A percentile compares a stretch with the other conserved stretches of the same genome.
phyloP scores from a whole-genome alignment of 2,329 filamentous ascomycete species.

The Polytolypa hystricis region DNA sequence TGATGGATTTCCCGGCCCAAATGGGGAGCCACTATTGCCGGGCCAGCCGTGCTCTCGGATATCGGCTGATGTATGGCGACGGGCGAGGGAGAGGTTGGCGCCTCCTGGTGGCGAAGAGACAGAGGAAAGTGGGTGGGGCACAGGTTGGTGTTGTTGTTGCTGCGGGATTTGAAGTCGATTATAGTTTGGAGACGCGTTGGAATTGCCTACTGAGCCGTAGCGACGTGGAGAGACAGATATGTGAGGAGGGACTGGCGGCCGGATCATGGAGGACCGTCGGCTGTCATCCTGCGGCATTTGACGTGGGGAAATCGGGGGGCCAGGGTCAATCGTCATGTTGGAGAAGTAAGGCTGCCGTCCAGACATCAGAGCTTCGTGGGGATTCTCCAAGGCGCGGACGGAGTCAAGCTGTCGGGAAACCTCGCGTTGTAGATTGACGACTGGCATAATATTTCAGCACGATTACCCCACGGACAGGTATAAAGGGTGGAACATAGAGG shows the following conservation, averaged over 20 bases:
- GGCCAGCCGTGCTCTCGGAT: conserved; percentile 76
- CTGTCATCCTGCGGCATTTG: conserved; percentile 78
- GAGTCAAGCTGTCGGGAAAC: conserved; percentile 51
- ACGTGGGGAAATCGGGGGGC: conserved; percentile 68
- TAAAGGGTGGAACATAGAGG: not conserved
- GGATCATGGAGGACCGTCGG: conserved; percentile 58
- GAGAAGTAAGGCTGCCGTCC: conserved; percentile 57
- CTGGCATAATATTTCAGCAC: conserved; percentile 18
- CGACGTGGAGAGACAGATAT: conserved; percentile 66
- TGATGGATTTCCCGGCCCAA: conserved; percentile 51
- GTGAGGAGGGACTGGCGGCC: conserved; percentile 70
- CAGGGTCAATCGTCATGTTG: conserved; percentile 52
- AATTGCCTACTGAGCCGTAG: conserved; percentile 72
- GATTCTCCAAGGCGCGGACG: conserved; percentile 44
- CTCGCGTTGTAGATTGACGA: conserved; percentile 50
- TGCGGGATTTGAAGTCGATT: conserved; percentile 57
- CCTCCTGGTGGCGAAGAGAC: conserved; percentile 46
- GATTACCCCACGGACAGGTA: conserved; percentile 7
- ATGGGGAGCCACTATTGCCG: conserved; percentile 48
- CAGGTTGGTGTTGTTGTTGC: conserved; percentile 54
- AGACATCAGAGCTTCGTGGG: conserved; percentile 55
- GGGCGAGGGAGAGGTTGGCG: conserved; percentile 59
- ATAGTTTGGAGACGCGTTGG: conserved; percentile 60
- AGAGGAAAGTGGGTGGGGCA: conserved; percentile 50
- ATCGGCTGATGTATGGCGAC: conserved; percentile 89